phyloP scores from a whole-genome alignment of 257 asterid genomes.

The Leonotis leonurus region DNA sequence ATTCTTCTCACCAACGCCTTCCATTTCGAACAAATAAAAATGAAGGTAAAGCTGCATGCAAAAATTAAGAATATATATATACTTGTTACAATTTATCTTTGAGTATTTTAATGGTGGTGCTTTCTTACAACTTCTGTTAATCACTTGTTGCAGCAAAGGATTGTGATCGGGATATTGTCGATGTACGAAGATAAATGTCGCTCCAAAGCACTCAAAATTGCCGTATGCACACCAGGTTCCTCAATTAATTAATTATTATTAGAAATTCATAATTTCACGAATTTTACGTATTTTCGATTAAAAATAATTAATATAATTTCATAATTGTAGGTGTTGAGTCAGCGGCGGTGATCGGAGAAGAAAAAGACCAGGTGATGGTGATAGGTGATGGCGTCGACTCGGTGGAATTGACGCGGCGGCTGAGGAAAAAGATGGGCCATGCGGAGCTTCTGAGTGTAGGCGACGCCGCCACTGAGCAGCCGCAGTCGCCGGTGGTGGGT shows the following conservation, averaged over 20 bases:
- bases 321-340: conserved; percentile 39
- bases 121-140: too few relatives aligned
- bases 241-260: too few relatives aligned
- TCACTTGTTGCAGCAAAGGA: conserved; percentile 54
- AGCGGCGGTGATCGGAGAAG: conserved; percentile 28
- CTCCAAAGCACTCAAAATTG: conserved; percentile 32
- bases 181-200: conserved; percentile 30
- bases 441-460: conserved; percentile 34
- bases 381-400: conserved; percentile 49
- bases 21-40: neutral
- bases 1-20: neutral
- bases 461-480: conserved; percentile 9
- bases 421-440: conserved; percentile 44
- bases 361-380: conserved; percentile 33
- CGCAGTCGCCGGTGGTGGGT: neutral
- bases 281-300: too few relatives aligned
- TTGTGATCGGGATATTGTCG: conserved; percentile 35
- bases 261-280: too few relatives aligned
- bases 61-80: too few relatives aligned
- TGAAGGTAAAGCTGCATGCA: conserved; percentile 23
- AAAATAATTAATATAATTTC: too few relatives aligned
- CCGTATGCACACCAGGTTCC: conserved; percentile 32
- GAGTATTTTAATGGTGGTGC: too few relatives aligned
- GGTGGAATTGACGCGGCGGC: conserved; percentile 21
- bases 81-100: too few relatives aligned